Evolutionary conservation across 441 rosid species (phyloP), one percentile per base, ranked within the genome.

Genomic region (Isatis lusitanica): DNA sequence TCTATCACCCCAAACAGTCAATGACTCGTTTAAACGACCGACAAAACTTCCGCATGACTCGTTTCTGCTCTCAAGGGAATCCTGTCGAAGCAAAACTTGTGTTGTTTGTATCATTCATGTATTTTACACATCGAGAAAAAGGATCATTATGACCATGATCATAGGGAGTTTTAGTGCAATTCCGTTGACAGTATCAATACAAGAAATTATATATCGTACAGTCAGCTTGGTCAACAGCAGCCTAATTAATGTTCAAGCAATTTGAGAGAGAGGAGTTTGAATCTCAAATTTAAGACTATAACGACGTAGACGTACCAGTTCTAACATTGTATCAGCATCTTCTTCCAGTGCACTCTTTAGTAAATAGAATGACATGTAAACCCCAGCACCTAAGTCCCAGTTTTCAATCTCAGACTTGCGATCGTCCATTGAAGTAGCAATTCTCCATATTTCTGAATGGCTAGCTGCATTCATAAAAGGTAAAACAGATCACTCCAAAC

Each of bases 301-400:
- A 11, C 21, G 39, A 59, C 21, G 63, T 40, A 48, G 69, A 71
- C 87, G 71, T 82, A 95, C 99, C 90, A 73, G 78, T 83, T 83
- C 87, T 77, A 46, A 80, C 79, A 77, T 79, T 39, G 81, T 70
- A 67, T 84, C 76, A 56, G 66, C 74, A 70, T 84, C 90, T 69
- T 83, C 97, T 73, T 74, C 79, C 62, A 86, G 75, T 18, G 91
- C 88, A 76, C 89, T 93, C 81, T 79, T 87, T 73, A 88, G 71
- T 61, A 83, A 78, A 81, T 90, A 92, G 78, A 88, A 93, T 16
- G 89, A 83, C 67, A 91, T 77, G 76, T 88, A 91, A 52, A 91
- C 83, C 73, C 97, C 97, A 57, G 96, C 97, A 79, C 97, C 98
- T 77, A 96, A 83, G 78, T 93, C 99, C 98, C 97, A 96, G 78